These are phyloP conservation scores for Colletotrichum gloeosporioides DNA, from an alignment of 2,329 filamentous ascomycete genomes.

Conservation along the genomic window DNA sequence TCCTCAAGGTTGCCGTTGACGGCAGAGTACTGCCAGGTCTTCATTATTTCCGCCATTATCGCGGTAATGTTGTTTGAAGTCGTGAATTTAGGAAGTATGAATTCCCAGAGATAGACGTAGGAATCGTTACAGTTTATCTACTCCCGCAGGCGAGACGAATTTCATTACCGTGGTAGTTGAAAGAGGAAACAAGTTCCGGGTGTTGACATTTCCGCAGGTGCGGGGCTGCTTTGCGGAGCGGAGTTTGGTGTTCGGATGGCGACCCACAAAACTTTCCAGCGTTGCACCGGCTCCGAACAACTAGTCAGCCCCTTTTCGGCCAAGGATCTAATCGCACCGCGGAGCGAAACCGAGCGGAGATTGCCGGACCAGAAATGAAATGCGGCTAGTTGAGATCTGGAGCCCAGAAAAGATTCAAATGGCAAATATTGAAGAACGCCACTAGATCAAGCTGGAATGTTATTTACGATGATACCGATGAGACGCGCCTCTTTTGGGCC, in stretches of 20 bases:
- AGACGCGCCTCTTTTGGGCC: neutral
- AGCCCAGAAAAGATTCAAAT: neutral
- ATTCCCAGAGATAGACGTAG: rapidly evolving
- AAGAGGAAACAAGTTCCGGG: neutral
- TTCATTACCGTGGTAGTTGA: neutral
- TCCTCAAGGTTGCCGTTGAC: slow-evolving; percentile 1
- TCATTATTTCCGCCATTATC: neutral
- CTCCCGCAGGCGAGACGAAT: neutral
- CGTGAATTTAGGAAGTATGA: neutral
- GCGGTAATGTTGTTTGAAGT: neutral
- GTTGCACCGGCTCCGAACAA: neutral
- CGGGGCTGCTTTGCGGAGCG: neutral
- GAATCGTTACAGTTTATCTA: neutral
- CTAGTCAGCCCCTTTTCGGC: neutral
- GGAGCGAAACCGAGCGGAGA: neutral
- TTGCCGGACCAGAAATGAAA: neutral
- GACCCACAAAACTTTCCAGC: neutral
- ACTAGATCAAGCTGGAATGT: neutral
- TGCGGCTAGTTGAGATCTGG: neutral
- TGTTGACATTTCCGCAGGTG: neutral
- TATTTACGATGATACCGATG: neutral
- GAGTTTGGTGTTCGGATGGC: neutral
- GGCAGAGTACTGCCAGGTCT: slow-evolving; percentile 4
- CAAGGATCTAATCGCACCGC: neutral
- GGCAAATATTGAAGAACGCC: neutral